Evolutionary conservation across 352 stramenopile genomes (phyloP).

Genomic region (Thalassiosira hispida): DNA sequence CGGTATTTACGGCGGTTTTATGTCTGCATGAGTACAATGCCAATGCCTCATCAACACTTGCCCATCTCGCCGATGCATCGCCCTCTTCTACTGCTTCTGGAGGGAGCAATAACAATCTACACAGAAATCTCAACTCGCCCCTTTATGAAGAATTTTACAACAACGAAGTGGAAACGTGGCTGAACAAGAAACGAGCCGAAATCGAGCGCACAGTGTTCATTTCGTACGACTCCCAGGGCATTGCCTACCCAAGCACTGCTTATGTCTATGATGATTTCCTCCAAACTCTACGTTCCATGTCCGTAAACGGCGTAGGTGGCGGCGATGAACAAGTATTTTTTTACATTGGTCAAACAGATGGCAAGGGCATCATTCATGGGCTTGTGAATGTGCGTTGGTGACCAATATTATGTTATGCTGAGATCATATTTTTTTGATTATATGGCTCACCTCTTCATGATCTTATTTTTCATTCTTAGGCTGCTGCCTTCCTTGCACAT

Average conservation of each 20-base stretch:
- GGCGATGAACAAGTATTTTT: slow-evolving; percentile 19
- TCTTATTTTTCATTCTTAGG: too few species aligned
- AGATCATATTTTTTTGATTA: too few species aligned
- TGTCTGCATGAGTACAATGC: too few species aligned
- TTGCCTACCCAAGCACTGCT: slow-evolving; percentile 16
- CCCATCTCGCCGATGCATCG: too few species aligned
- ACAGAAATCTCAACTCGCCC: not conserved
- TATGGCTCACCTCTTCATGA: too few species aligned
- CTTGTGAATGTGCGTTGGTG: slow-evolving; percentile 45
- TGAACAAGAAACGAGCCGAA: slow-evolving; percentile 5
- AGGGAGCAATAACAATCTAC: not conserved
- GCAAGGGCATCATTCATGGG: slow-evolving; percentile 22
- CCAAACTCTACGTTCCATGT: slow-evolving; percentile 16
- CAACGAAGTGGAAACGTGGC: not conserved
- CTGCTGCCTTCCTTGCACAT: slow-evolving; percentile 55
- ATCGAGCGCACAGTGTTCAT: slow-evolving; percentile 19
- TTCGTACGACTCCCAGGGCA: slow-evolving; percentile 28
- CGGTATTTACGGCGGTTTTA: too few species aligned
- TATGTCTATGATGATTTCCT: slow-evolving; percentile 44
- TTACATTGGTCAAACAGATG: slow-evolving; percentile 40
- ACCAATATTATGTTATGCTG: too few species aligned
- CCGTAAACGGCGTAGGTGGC: slow-evolving; percentile 21
- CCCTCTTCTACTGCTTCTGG: not conserved
- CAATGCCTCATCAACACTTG: too few species aligned
- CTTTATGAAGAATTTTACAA: slow-evolving; percentile 8